Base-by-base conservation (phyloP, 2,329 filamentous ascomycete genomes). In the Fusarium sp. region DNA sequence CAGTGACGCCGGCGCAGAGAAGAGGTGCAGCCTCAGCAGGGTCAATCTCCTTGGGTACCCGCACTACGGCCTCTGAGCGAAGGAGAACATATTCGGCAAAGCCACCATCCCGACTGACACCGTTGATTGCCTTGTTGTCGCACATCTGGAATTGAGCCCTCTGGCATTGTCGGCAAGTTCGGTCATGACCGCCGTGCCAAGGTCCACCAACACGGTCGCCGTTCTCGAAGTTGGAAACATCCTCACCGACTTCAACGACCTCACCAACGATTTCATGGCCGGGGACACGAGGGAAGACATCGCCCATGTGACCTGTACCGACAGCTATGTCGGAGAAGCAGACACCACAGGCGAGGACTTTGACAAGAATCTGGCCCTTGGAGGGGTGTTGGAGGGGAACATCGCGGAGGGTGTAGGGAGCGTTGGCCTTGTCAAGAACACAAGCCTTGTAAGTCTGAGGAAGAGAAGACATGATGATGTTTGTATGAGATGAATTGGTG, bases 251-350 rank as follows among this genome's bases (percentile, higher is more conserved):
- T 8, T 86, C 86, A 17, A 87, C 90, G 5, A 94, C 83, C 14
- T 88, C 86, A 13, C 92, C 91, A 56, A 94, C 86, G 34, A 91
- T 81, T 77, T 94, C 92, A 78, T 95, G 92, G 22, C 92, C 92
- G 1, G 90, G 89, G 3, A 89, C 79, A 7, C 87, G 84, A 2
- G 91, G 91, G 72, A 87, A 90, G 20, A 84, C 72, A 43, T 87
- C 83, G 13, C 87, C 87, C 43, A 91, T 80, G 6, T 78, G 72
- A 24, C 88, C 88, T 4, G 74, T 46, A 50, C 84, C 81, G 2
- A 86, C 78, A 54, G 77, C 79, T 20, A 79, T 64, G 72, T 94
- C 92, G 1, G 85, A 87, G 76, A 89, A 90, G 78, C 92, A 94
- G 49, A 95, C 86, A 43, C 92, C 92, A 71, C 89, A 92, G 7